These are phyloP conservation scores for Physcomitrellopsis africana DNA, from an alignment of 225 moss, liverwort and hornwort genomes.

Conservation along the genomic window DNA sequence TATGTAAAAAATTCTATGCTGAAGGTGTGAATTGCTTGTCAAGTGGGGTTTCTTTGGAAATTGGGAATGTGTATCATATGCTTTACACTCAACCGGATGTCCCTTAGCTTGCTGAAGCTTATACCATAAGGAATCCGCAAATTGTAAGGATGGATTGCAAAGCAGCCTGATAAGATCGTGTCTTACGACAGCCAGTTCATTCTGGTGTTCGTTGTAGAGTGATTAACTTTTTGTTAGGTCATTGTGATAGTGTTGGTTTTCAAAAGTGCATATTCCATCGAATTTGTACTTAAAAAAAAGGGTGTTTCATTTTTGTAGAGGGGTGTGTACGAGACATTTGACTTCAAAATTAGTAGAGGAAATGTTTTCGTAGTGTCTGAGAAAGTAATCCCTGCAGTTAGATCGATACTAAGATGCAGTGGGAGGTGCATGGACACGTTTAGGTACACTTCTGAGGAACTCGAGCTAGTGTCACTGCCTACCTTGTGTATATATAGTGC, in stretches of 20 bases:
- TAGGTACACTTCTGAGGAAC: no score
- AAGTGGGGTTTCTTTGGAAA: slow-evolving; percentile 34
- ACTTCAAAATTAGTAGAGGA: no score
- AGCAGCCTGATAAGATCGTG: slow-evolving; percentile 6
- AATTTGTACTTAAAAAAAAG: no score
- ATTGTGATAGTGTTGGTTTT: slow-evolving; percentile 19
- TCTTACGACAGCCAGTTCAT: slow-evolving; percentile 11
- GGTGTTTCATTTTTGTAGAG: no score
- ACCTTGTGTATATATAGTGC: no score
- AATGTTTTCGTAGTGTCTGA: no score
- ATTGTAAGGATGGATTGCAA: slow-evolving; percentile 24
- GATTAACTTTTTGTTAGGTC: background rate
- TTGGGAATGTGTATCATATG: slow-evolving; percentile 26
- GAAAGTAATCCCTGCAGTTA: no score
- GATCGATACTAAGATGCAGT: no score
- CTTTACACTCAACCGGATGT: slow-evolving; percentile 20
- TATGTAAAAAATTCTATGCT: slow-evolving; percentile 42
- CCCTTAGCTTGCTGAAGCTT: slow-evolving; percentile 18
- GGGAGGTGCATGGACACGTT: no score
- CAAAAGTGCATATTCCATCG: no score
- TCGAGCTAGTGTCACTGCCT: no score
- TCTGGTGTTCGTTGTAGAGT: slow-evolving; percentile 10
- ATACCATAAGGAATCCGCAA: slow-evolving; percentile 17
- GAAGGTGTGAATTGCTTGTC: slow-evolving; percentile 41
- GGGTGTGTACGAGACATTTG: no score